A percentile compares a stretch with the other conserved stretches of the same genome.
These are phyloP conservation scores for Termitomyces sp. DNA, from an alignment of 1,284 basidiomycete genomes.

Conservation along the genomic window DNA sequence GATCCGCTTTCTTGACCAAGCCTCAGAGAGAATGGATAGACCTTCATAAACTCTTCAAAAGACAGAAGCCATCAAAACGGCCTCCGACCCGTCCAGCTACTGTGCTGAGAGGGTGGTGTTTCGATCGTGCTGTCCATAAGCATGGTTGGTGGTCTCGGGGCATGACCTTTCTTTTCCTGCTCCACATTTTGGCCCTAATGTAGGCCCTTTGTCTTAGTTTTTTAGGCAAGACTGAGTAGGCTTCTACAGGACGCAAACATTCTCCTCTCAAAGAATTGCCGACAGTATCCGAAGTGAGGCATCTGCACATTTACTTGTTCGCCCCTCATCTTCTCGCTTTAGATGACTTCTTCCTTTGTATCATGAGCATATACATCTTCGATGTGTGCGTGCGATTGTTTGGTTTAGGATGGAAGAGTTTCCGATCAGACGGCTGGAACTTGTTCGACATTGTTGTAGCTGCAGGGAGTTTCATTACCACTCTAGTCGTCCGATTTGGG, in stretches of 20 bases:
- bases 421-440: conserved; percentile 88
- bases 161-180: conserved; percentile 79
- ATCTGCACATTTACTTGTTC: not conserved
- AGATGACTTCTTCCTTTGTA: conserved; percentile 77
- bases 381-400: conserved; percentile 79
- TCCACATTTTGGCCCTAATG: conserved; percentile 89
- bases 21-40: conserved; percentile 97
- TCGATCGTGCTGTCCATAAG: conserved; percentile 84
- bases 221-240: conserved; percentile 14
- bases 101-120: conserved; percentile 80
- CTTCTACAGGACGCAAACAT: conserved; percentile 71
- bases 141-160: conserved; percentile 90
- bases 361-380: conserved; percentile 72
- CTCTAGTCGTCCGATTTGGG: conserved; percentile 68
- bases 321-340: not conserved
- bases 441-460: conserved; percentile 87
- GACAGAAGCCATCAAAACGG: conserved; percentile 83
- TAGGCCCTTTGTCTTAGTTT: conserved; percentile 32
- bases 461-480: conserved; percentile 81
- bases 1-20: conserved; percentile 78
- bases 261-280: conserved; percentile 48
- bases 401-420: conserved; percentile 85
- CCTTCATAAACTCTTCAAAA: conserved; percentile 81
- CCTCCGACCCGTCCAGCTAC: conserved; percentile 59
- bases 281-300: conserved; percentile 67